Evolutionary conservation across 2,329 filamentous ascomycete genomes (phyloP).

Genomic region (Rhinocladiella mackenziei): DNA sequence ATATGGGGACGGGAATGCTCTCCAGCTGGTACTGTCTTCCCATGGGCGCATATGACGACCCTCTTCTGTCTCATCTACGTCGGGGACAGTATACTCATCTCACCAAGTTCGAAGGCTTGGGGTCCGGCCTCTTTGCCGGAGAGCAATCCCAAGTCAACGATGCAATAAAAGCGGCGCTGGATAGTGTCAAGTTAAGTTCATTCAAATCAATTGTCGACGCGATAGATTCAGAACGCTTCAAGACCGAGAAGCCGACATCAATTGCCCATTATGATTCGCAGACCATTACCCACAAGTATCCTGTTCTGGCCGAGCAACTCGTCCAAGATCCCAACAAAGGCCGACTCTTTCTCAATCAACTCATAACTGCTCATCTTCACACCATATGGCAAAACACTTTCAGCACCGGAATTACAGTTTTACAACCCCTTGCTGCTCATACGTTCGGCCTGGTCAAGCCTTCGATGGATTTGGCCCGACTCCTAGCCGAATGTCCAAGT

Average conservation of each 20-base stretch:
- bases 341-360: slow-evolving; percentile 61
- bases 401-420: slow-evolving; percentile 68
- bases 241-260: slow-evolving; percentile 61
- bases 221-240: slow-evolving; percentile 58
- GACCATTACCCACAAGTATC: slow-evolving; percentile 63
- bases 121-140: slow-evolving; percentile 69
- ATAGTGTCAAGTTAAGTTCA: slow-evolving; percentile 51
- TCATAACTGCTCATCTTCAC: slow-evolving; percentile 84
- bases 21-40: slow-evolving; percentile 76
- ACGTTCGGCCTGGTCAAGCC: slow-evolving; percentile 69
- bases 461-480: slow-evolving; percentile 67
- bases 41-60: slow-evolving; percentile 72
- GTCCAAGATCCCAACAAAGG: slow-evolving; percentile 56
- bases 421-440: slow-evolving; percentile 73
- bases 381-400: slow-evolving; percentile 78
- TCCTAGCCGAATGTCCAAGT: slow-evolving; percentile 70
- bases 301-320: slow-evolving; percentile 61
- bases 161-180: slow-evolving; percentile 59
- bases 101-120: slow-evolving; percentile 69
- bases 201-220: slow-evolving; percentile 62
- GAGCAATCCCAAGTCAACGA: slow-evolving; percentile 60
- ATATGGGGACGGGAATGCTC: slow-evolving; percentile 80
- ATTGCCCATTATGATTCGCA: slow-evolving; percentile 73
- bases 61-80: slow-evolving; percentile 67
- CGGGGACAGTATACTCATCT: slow-evolving; percentile 69